Evolutionary conservation across 192 early-diverging fungal species (phyloP), one percentile per base, ranked within the genome.

Genomic region (Polychytrium aggregatum): DNA sequence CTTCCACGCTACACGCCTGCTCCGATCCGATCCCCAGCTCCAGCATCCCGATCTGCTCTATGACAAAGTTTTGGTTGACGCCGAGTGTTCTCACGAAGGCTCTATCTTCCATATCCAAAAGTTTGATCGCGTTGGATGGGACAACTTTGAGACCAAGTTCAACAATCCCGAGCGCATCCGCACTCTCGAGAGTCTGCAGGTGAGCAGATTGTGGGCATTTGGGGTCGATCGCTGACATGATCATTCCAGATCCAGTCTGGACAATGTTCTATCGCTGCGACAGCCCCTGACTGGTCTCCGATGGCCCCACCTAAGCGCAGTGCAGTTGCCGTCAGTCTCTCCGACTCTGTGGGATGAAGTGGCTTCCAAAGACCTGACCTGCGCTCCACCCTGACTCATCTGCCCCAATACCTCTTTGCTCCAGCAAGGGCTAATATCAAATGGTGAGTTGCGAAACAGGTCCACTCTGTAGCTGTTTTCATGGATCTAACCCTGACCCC

Each of bases 81-180:
- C 82, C 13, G 81, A 82, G 54, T 90, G 82, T 69, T 95, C 94
- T 5, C 92, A 95, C 59, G 94, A 98, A 60, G 94, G 91, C 18
- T 94, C 88, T 0, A 64, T 75, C 17, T 53, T 51, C 0, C 67
- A 74, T 45, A 35, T 74, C 0, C 48, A 55, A n/a, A 67, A 89
- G 69, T 90, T 90, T 63, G 70, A 79, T 47, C 60, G 63, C 11
- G 78, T 73, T 60, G 87, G 87, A 0, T 92, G 87, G 88, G 79
- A 88, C 30, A 65, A 60, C 28, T 88, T 95, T 46, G 85, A 84
- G 46, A 65, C 70, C 16, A 76, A 83, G 41, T 84, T 90, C 47
- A 65, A 84, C 52, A 70, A 81, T 41, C 60, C 65, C 5, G 65
- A 64, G n/a, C 65, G 84, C 13, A 38, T 84, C n/a, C 56, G 62